Conservation (phyloP, 2,329 filamentous ascomycete genomes). For the Westerdykella ornata region DNA sequence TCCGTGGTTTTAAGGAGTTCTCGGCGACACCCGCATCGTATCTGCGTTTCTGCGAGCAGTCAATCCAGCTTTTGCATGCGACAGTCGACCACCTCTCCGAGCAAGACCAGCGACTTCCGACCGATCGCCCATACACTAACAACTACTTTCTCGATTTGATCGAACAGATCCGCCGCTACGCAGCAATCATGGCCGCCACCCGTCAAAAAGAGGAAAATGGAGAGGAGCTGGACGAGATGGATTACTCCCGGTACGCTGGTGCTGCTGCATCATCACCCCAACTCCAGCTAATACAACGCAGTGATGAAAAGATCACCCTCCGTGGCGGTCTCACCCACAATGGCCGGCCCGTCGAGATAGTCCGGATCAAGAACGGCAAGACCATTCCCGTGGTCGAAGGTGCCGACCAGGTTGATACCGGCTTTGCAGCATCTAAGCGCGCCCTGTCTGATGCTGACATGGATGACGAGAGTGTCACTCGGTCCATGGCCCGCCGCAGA, state of each 20-base stretch:
- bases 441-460: slow-evolving; percentile 55
- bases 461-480: slow-evolving; percentile 75
- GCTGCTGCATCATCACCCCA: slow-evolving; percentile 1
- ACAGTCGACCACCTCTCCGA: slow-evolving; percentile 81
- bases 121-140: slow-evolving; percentile 87
- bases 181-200: slow-evolving; percentile 69
- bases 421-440: slow-evolving; percentile 46
- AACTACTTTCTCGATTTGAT: slow-evolving; percentile 95
- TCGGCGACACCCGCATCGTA: slow-evolving; percentile 64
- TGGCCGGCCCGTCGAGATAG: slow-evolving; percentile 75
- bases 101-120: slow-evolving; percentile 74
- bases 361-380: slow-evolving; percentile 73
- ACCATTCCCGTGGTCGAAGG: slow-evolving; percentile 61
- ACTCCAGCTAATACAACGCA: slow-evolving; percentile 28
- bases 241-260: slow-evolving; percentile 41
- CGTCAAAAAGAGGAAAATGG: slow-evolving; percentile 59
- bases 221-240: slow-evolving; percentile 47
- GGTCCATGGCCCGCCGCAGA: slow-evolving; percentile 93
- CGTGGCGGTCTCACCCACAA: slow-evolving; percentile 75
- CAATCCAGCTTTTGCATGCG: slow-evolving; percentile 82
- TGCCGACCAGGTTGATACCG: slow-evolving; percentile 57
- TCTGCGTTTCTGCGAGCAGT: slow-evolving; percentile 82
- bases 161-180: slow-evolving; percentile 88
- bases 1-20: slow-evolving; percentile 62
- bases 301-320: slow-evolving; percentile 68